Evolutionary conservation across 495 filamentous ascomycete genomes (phyloP).

Genomic region (Penicillium coprophilum): DNA sequence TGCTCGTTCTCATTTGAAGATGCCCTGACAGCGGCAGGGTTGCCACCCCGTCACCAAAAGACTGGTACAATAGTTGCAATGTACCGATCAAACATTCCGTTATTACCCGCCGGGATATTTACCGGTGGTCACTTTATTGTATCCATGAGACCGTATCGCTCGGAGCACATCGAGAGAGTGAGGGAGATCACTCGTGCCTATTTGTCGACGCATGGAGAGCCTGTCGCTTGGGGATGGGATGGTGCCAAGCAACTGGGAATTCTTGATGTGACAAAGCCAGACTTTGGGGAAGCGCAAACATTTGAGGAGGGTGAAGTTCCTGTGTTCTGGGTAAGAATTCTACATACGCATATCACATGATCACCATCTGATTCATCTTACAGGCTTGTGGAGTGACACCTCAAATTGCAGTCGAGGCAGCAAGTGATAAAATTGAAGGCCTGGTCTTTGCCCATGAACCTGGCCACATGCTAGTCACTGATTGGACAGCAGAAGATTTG

Average conservation of each 20-base stretch:
- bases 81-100: slow-evolving; percentile 52
- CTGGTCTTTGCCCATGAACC: slow-evolving; percentile 55
- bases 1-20: slow-evolving; percentile 59
- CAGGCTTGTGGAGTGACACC: slow-evolving; percentile 59
- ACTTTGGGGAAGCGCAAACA: slow-evolving; percentile 45
- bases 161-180: slow-evolving; percentile 45
- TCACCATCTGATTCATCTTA: slow-evolving; percentile 6
- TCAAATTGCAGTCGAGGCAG: slow-evolving; percentile 54
- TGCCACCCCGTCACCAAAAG: slow-evolving; percentile 45
- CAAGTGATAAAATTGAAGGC: slow-evolving; percentile 42
- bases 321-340: slow-evolving; percentile 50
- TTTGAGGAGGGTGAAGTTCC: slow-evolving; percentile 46
- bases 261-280: slow-evolving; percentile 41
- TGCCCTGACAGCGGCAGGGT: slow-evolving; percentile 43
- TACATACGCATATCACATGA: background rate
- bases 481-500: slow-evolving; percentile 33
- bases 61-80: slow-evolving; percentile 47
- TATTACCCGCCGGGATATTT: slow-evolving; percentile 55
- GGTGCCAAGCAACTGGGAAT: slow-evolving; percentile 47
- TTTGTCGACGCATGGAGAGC: slow-evolving; percentile 54
- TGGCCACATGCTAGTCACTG: slow-evolving; percentile 56
- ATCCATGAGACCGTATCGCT: slow-evolving; percentile 54
- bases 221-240: slow-evolving; percentile 60
- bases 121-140: slow-evolving; percentile 48
- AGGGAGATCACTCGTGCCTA: slow-evolving; percentile 48